A percentile compares a stretch with the other conserved stretches of the same genome.
phyloP scores from a whole-genome alignment of 2,329 filamentous ascomycete genomes.

The Fusarium dlaminii region DNA sequence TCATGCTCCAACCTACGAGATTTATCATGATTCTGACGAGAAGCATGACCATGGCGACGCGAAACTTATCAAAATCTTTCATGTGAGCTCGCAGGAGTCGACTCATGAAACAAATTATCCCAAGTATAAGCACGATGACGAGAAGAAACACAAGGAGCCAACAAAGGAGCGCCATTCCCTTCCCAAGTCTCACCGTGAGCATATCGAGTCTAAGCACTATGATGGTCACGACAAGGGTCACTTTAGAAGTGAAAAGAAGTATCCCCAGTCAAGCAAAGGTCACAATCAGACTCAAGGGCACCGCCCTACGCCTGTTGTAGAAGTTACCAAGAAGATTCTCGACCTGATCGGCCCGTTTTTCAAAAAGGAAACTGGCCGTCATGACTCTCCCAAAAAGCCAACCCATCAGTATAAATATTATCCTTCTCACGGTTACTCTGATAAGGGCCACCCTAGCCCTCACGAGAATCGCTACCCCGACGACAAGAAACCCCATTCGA shows the following conservation, averaged over 20 bases:
- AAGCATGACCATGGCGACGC: not conserved
- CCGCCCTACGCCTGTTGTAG: not conserved
- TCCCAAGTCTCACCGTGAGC: not conserved
- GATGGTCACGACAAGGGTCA: not conserved
- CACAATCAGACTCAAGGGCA: not conserved
- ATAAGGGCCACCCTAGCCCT: not conserved
- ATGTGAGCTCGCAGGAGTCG: not conserved
- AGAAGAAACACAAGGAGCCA: not conserved
- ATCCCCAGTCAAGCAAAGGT: not conserved
- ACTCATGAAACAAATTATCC: not conserved
- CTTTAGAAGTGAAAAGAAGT: not conserved
- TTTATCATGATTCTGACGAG: not conserved
- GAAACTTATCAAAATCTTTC: not conserved
- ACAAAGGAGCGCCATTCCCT: not conserved
- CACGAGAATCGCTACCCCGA: not conserved
- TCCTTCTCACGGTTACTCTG: not conserved
- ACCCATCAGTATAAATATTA: not conserved
- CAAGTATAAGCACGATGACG: not conserved
- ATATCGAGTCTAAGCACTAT: not conserved
- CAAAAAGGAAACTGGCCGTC: not conserved
- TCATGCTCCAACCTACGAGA: not conserved
- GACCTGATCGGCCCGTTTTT: not conserved
- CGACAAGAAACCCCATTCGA: not conserved
- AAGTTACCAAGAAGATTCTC: not conserved
- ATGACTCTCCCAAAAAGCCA: not conserved